phyloP scores from a whole-genome alignment of 1,284 basidiomycete species.

The Mycosarcoma mackinlayi region DNA sequence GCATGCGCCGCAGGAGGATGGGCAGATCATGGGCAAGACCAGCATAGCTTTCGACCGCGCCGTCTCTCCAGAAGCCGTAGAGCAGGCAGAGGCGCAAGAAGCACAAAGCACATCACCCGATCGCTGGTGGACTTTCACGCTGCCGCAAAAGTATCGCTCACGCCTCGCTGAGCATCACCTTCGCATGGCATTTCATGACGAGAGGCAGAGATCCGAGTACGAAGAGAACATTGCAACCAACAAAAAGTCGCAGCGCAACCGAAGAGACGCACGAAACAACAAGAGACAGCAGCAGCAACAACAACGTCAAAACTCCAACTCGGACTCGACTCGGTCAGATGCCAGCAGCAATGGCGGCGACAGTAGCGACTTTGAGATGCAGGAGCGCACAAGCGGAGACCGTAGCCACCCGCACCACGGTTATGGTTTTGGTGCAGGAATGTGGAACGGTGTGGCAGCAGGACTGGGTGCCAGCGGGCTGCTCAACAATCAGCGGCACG shows the following conservation, averaged over 20 bases:
- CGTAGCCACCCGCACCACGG: conserved; percentile 23
- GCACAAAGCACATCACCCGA: conserved; percentile 37
- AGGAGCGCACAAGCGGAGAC: conserved; percentile 23
- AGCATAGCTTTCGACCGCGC: conserved; percentile 23
- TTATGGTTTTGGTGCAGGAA: conserved; percentile 30
- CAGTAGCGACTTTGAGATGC: conserved; percentile 42
- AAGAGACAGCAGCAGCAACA: conserved; percentile 19
- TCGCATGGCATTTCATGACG: conserved; percentile 46
- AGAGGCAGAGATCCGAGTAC: conserved; percentile 22
- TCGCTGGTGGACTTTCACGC: conserved; percentile 60
- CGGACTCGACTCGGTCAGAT: conserved; percentile 30
- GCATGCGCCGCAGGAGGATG: conserved; percentile 13
- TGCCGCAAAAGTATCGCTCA: conserved; percentile 56
- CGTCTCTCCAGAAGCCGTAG: conserved; percentile 22
- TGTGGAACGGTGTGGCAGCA: conserved; percentile 34
- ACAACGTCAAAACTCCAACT: conserved; percentile 23
- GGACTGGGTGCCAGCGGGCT: conserved; percentile 46
- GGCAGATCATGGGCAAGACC: conserved; percentile 9
- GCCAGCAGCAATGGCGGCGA: conserved; percentile 24
- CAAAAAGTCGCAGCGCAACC: conserved; percentile 11
- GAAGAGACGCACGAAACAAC: conserved; percentile 5
- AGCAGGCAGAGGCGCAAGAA: conserved; percentile 31
- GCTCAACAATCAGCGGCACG: conserved; percentile 31
- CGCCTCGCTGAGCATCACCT: conserved; percentile 55
- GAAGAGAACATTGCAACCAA: conserved; percentile 12